These are phyloP conservation scores for Cryphonectria radicalis DNA, from an alignment of 2,329 filamentous ascomycete genomes.

Conservation along the genomic window DNA sequence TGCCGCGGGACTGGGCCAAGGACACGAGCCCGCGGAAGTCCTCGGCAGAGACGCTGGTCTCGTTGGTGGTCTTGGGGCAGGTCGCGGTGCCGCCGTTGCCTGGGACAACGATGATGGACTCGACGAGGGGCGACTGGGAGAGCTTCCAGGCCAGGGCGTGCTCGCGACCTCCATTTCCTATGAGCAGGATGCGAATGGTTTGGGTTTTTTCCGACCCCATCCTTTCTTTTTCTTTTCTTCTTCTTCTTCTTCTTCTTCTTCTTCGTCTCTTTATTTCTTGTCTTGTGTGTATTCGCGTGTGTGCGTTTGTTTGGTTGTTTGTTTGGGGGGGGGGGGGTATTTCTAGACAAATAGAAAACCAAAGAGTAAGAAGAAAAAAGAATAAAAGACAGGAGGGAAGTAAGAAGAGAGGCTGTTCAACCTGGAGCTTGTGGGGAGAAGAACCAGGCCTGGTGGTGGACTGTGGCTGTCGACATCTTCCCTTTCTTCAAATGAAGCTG, in stretches of 20 bases:
- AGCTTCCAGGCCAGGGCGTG: constrained; percentile 96
- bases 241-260: too few species aligned
- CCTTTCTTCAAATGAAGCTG: constrained; percentile 3
- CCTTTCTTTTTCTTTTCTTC: not conserved
- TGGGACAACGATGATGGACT: constrained; percentile 71
- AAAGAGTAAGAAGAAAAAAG: not conserved
- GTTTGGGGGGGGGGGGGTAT: not conserved
- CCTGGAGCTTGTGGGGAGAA: constrained; percentile 18
- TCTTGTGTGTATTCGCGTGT: not conserved
- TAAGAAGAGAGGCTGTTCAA: constrained; percentile 12
- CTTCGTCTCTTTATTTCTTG: not conserved
- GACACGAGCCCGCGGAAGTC: constrained; percentile 79
- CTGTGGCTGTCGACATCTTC: constrained; percentile 25
- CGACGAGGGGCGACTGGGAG: constrained; percentile 77
- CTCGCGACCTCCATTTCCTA: constrained; percentile 93
- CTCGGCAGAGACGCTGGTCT: constrained; percentile 68
- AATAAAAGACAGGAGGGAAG: constrained; percentile 1
- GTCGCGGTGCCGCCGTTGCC: constrained; percentile 87
- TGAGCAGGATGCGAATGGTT: constrained; percentile 73
- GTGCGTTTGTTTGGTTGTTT: too few species aligned
- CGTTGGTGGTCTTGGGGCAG: constrained; percentile 74
- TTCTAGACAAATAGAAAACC: not conserved
- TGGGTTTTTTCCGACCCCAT: constrained; percentile 36
- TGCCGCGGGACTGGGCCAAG: constrained; percentile 71
- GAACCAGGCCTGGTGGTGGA: constrained; percentile 20